Conservation (phyloP, 306 rosid species). For the Malus asiatica region DNA sequence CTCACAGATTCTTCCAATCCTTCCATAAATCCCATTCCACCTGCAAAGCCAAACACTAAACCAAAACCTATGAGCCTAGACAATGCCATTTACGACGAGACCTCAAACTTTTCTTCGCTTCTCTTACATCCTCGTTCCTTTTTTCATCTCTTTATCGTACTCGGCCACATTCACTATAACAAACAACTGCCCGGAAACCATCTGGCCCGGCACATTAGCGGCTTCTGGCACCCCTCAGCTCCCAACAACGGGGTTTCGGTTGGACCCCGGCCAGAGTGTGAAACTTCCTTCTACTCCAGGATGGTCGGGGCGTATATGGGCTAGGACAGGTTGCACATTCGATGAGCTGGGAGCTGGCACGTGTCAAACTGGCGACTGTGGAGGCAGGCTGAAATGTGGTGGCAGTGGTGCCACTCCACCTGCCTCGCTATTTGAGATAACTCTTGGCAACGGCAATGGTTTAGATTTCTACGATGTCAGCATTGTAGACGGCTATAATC, state of each 20-base stretch:
- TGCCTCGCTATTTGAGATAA: conserved; percentile 77
- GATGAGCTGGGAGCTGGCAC: conserved; percentile 60
- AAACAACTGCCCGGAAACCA: conserved; percentile 64
- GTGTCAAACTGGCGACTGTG: conserved; percentile 81
- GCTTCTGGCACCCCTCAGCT: conserved; percentile 60
- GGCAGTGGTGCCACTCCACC: conserved; percentile 88
- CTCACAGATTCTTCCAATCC: conserved; percentile 18
- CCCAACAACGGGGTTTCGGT: conserved; percentile 49
- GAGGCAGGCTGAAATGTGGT: conserved; percentile 72
- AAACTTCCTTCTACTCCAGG: conserved; percentile 48
- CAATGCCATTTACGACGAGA: conserved; percentile 20
- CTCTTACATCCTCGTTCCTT: conserved; percentile 3
- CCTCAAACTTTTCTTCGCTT: conserved; percentile 19
- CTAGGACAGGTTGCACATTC: conserved; percentile 82
- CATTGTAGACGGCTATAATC: conserved; percentile 78
- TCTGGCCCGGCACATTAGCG: conserved; percentile 84
- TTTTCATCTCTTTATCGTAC: conserved; percentile 22
- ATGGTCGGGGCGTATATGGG: conserved; percentile 97
- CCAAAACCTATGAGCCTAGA: background rate
- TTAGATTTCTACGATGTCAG: conserved; percentile 80
- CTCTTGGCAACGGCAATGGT: conserved; percentile 52
- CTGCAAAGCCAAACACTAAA: background rate
- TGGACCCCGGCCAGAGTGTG: conserved; percentile 39
- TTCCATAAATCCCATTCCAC: background rate
- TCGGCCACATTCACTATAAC: conserved; percentile 50